Percentiles rank a stretch among this genome's conserved stretches.
Evolutionary conservation across 768 basidiomycete species (phyloP).

Genomic region (Phallus indusiatus): DNA sequence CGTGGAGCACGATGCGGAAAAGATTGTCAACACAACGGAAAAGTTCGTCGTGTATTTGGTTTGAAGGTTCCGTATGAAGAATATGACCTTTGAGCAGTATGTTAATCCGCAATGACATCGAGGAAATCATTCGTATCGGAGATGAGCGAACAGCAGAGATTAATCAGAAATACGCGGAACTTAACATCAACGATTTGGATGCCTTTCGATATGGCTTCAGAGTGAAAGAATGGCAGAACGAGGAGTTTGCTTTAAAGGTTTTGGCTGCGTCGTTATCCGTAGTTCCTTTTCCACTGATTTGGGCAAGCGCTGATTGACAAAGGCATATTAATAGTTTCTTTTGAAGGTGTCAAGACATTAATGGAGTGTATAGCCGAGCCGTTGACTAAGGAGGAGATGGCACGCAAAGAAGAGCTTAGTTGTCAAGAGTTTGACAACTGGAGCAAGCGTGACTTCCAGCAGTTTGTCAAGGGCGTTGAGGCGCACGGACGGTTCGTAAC

Average conservation of each 20-base stretch:
- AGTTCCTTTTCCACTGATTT: neutral
- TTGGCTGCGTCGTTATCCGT: slow-evolving; percentile 13
- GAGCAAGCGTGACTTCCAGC: slow-evolving; percentile 91
- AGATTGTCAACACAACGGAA: slow-evolving; percentile 78
- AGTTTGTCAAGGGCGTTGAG: slow-evolving; percentile 74
- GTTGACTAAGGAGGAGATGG: slow-evolving; percentile 79
- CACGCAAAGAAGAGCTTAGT: slow-evolving; percentile 69
- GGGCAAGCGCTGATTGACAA: slow-evolving; percentile 78
- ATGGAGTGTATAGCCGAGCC: slow-evolving; percentile 55
- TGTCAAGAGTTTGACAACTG: slow-evolving; percentile 80
- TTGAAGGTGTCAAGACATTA: neutral
- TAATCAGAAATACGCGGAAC: slow-evolving; percentile 83
- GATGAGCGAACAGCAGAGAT: slow-evolving; percentile 85
- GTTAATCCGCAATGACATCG: slow-evolving; percentile 83
- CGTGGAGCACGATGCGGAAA: slow-evolving; percentile 96
- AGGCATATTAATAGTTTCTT: slow-evolving; percentile 36
- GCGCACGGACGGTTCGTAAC: slow-evolving; percentile 65
- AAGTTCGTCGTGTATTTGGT: slow-evolving; percentile 39
- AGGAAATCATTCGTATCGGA: slow-evolving; percentile 83
- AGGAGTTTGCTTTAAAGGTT: slow-evolving; percentile 79
- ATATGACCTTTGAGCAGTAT: slow-evolving; percentile 32
- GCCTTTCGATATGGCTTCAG: slow-evolving; percentile 94
- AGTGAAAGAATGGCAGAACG: slow-evolving; percentile 92
- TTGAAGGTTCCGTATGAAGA: slow-evolving; percentile 1
- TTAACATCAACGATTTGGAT: slow-evolving; percentile 90